Percentiles rank a stretch among this genome's conserved stretches.
These are phyloP conservation scores for Furcasterigmium furcatum DNA, from an alignment of 2,329 filamentous ascomycete species.

Conservation along the genomic window DNA sequence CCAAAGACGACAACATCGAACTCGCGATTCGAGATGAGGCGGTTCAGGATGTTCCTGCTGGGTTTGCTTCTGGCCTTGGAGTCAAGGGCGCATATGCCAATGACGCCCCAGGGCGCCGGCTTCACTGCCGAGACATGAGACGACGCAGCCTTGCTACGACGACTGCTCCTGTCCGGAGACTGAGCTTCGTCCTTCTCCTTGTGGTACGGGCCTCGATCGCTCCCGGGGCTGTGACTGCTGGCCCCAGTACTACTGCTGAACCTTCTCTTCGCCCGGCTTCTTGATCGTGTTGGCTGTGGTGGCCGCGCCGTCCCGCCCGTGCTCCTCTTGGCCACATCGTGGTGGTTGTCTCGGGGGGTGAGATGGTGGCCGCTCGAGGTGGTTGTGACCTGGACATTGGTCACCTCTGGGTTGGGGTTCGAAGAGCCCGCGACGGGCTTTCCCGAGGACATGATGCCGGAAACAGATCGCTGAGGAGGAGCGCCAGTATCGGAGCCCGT, in stretches of 20 bases:
- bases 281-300: conserved; percentile 51
- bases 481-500: conserved; percentile 48
- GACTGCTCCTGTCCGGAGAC: conserved; percentile 15
- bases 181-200: conserved; percentile 56
- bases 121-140: conserved; percentile 39
- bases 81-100: conserved; percentile 94
- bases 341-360: conserved; percentile 36
- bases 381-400: conserved; percentile 51
- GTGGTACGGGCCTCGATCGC: conserved; percentile 56
- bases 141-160: conserved; percentile 9
- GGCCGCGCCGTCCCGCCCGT: conserved; percentile 21
- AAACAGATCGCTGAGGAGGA: conserved; percentile 35
- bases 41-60: conserved; percentile 91
- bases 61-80: conserved; percentile 96
- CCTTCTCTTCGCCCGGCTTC: conserved; percentile 68
- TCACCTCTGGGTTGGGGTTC: conserved; percentile 48
- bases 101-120: conserved; percentile 61
- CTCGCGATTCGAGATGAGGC: conserved; percentile 83
- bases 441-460: conserved; percentile 43
- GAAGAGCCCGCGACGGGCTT: conserved; percentile 33
- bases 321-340: conserved; percentile 37
- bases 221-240: conserved; percentile 77
- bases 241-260: conserved; percentile 80
- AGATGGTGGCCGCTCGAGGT: conserved; percentile 46
- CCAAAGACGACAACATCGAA: conserved; percentile 98